phyloP scores from a whole-genome alignment of 2,329 filamentous ascomycete species.

The Lachnellula subtilissima region DNA sequence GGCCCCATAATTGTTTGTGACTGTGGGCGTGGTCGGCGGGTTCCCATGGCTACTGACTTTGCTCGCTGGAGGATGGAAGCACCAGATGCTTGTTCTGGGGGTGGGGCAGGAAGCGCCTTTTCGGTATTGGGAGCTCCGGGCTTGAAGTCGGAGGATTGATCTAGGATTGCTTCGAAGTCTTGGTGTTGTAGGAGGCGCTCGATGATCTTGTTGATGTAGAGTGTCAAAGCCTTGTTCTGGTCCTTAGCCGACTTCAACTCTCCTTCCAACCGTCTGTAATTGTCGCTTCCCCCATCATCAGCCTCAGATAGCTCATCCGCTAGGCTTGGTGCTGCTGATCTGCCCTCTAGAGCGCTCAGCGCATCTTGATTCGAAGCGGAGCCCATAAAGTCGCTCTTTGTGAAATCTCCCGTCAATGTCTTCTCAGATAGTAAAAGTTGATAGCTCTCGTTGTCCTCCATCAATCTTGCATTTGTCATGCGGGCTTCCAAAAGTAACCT shows the following conservation, averaged over 20 bases:
- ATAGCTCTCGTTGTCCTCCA: slow-evolving; percentile 99
- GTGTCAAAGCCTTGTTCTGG: slow-evolving; percentile 92
- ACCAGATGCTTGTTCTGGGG: slow-evolving; percentile 42
- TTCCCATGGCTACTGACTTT: slow-evolving; percentile 53
- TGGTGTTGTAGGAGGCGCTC: slow-evolving; percentile 90
- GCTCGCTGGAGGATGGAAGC: slow-evolving; percentile 55
- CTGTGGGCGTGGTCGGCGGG: slow-evolving; percentile 46
- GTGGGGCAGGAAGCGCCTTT: slow-evolving; percentile 75
- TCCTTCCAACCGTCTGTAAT: slow-evolving; percentile 64
- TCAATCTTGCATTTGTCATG: slow-evolving; percentile 90
- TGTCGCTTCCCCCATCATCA: slow-evolving; percentile 57
- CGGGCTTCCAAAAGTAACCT: slow-evolving; percentile 83
- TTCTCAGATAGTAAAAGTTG: slow-evolving; percentile 91
- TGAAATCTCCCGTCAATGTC: slow-evolving; percentile 91
- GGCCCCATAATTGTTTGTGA: slow-evolving; percentile 46
- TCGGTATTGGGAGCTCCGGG: slow-evolving; percentile 41
- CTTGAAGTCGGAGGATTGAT: slow-evolving; percentile 66
- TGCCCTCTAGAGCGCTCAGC: slow-evolving; percentile 58
- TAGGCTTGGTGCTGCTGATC: slow-evolving; percentile 54
- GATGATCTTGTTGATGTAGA: slow-evolving; percentile 99
- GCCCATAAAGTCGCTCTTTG: slow-evolving; percentile 72
- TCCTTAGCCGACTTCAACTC: slow-evolving; percentile 80
- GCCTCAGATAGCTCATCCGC: slow-evolving; percentile 83
- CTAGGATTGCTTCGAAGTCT: slow-evolving; percentile 89
- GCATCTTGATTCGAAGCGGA: slow-evolving; percentile 59